Base-by-base conservation (phyloP, 805 yeast genomes). In the Saturnispora kantuleensis region DNA sequence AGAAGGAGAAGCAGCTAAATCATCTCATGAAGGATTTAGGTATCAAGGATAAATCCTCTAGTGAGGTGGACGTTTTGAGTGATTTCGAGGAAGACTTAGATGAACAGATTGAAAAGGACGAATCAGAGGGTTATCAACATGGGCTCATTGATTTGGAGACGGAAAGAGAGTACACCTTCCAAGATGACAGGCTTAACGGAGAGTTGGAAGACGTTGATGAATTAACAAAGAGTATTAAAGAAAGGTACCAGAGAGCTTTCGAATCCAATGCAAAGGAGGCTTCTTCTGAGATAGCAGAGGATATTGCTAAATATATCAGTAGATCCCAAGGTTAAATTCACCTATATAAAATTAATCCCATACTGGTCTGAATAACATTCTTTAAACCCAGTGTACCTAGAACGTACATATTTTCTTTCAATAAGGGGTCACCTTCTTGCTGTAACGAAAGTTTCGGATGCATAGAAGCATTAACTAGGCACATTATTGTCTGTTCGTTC, bases 11-110 rank as follows among this genome's bases (percentile, higher is more conserved):
- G 52, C 80, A 83, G 26, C 67, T 93, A 55, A 70, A 74, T 38
- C 73, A 79, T 50, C 68, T 93, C 53, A 84, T 93, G 86, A 81
- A 81, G 50, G 99, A 93, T 62, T 68, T 93, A 56, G 95, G 95
- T 12, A 65, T 88, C 37, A 66, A 71, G 38, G 52, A 47, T n/a
- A 54, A 76, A 12, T 53, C 54, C 16, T 48, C 50, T 4, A 61
- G 59, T 8, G 70, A 67, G 45, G 69, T 73, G 1, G 73, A 73
- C 40, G 79, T 75, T 10, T 60, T 75, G 31, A 72, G 77, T 1
- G 81, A 75, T 53, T 63, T 63, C 40, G 68, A 68, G n/a, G 45
- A 36, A 13, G 45, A 42, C 9, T 73, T 74, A 28, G 79, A 73
- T 10, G 69, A 71, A n/a, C 52, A 51, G 34, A 38, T 51, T 16